Evolutionary conservation across 2,329 filamentous ascomycete genomes (phyloP).

Genomic region (Cladosporium halotolerans): DNA sequence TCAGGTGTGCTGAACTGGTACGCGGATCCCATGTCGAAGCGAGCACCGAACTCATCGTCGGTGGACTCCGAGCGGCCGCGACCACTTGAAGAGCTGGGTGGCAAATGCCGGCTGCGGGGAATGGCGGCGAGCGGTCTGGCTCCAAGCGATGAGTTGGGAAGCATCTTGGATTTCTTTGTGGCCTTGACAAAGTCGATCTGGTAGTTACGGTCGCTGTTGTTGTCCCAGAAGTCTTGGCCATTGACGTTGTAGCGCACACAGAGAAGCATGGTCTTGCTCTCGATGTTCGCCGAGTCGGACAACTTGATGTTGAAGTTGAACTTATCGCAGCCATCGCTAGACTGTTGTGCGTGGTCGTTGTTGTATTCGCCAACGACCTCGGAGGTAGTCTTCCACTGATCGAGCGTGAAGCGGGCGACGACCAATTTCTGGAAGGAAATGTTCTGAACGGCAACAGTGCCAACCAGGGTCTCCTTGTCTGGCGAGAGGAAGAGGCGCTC

Average conservation of each 20-base stretch:
- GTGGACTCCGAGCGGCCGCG: slow-evolving; percentile 46
- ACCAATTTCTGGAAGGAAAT: slow-evolving; percentile 83
- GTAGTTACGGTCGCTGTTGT: slow-evolving; percentile 80
- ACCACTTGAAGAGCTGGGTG: slow-evolving; percentile 32
- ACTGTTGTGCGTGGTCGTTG: slow-evolving; percentile 62
- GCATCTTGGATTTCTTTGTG: slow-evolving; percentile 15
- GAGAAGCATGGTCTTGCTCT: slow-evolving; percentile 86
- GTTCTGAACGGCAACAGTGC: slow-evolving; percentile 79
- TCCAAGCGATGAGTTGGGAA: slow-evolving; percentile 37
- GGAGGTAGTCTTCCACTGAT: slow-evolving; percentile 98
- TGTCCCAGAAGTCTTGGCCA: slow-evolving; percentile 90
- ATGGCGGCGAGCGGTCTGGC: slow-evolving; percentile 47
- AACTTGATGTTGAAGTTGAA: slow-evolving; percentile 95
- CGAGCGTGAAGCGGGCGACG: slow-evolving; percentile 87
- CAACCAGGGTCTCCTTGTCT: slow-evolving; percentile 81
- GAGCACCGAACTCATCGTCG: slow-evolving; percentile 65
- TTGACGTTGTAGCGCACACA: slow-evolving; percentile 83
- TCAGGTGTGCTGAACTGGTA: slow-evolving; percentile 40
- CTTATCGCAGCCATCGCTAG: slow-evolving; percentile 65
- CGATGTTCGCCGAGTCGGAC: slow-evolving; percentile 82
- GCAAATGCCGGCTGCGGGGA: slow-evolving; percentile 44
- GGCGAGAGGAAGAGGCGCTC: slow-evolving; percentile 81
- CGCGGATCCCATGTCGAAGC: slow-evolving; percentile 39
- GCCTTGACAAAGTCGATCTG: slow-evolving; percentile 70
- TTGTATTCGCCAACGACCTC: slow-evolving; percentile 87